Percentiles rank a stretch among this genome's conserved stretches.
These are phyloP conservation scores for Globisporangium alternatum DNA, from an alignment of 352 stramenopile genomes.

Conservation along the genomic window DNA sequence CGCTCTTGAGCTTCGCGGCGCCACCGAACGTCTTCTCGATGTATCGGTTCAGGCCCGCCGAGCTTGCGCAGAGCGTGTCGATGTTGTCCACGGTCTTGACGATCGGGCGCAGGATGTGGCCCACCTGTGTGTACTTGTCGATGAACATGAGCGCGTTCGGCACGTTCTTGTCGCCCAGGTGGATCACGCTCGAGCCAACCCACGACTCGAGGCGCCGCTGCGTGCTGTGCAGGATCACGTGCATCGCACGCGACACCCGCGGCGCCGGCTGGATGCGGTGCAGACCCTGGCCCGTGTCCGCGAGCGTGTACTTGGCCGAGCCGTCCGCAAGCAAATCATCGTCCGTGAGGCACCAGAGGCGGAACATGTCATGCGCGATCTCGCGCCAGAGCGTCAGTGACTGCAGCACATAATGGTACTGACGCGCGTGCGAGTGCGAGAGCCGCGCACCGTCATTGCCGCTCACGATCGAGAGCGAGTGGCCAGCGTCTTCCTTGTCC, in stretches of 20 bases:
- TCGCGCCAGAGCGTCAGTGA: conserved; percentile 95
- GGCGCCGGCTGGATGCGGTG: conserved; percentile 93
- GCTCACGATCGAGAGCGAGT: conserved; percentile 91
- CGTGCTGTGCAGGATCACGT: conserved; percentile 88
- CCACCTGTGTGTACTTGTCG: conserved; percentile 97
- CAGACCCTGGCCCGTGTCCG: conserved; percentile 94
- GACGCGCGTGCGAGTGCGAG: conserved; percentile 92
- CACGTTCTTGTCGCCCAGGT: conserved; percentile 98
- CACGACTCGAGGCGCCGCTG: conserved; percentile 77
- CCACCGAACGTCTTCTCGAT: conserved; percentile 84
- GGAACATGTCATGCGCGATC: conserved; percentile 96
- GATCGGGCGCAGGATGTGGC: conserved; percentile 85
- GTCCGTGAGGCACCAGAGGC: conserved; percentile 94
- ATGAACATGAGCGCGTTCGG: conserved; percentile 98
- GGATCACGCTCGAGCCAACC: conserved; percentile 95
- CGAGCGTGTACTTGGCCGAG: conserved; percentile 80
- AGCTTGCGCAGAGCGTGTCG: conserved; percentile 45
- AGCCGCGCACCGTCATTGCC: conserved; percentile 92
- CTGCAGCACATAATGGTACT: conserved; percentile 97
- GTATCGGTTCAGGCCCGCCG: conserved; percentile 54
- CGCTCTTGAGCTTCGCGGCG: conserved; percentile 74
- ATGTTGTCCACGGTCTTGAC: conserved; percentile 84
- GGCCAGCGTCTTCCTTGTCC: conserved; percentile 57
- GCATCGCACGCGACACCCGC: conserved; percentile 94
- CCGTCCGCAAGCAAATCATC: conserved; percentile 89